phyloP scores from a whole-genome alignment of 495 filamentous ascomycete species.

The Lasiosphaeria miniovina region DNA sequence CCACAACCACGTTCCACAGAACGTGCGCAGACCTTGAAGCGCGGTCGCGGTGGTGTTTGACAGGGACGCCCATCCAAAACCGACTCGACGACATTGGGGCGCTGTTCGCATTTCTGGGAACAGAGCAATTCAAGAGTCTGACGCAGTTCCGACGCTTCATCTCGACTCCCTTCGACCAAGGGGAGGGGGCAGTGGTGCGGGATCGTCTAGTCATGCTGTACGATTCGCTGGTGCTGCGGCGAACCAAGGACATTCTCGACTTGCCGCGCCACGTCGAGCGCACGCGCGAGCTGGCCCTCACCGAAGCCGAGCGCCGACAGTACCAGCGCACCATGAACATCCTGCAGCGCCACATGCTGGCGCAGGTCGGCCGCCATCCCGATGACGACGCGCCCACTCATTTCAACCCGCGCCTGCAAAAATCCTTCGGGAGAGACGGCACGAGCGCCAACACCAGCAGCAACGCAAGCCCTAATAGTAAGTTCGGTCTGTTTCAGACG shows the following conservation, averaged over 20 bases:
- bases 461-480: slow-evolving; percentile 2
- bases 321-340: slow-evolving; percentile 32
- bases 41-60: slow-evolving; percentile 44
- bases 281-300: slow-evolving; percentile 22
- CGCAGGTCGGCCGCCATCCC: slow-evolving; percentile 25
- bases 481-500: slow-evolving; percentile 35
- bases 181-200: slow-evolving; percentile 15
- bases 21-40: slow-evolving; percentile 30
- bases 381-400: slow-evolving; percentile 11
- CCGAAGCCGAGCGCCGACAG: slow-evolving; percentile 28
- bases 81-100: slow-evolving; percentile 47
- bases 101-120: slow-evolving; percentile 45
- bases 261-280: slow-evolving; percentile 30
- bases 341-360: slow-evolving; percentile 32
- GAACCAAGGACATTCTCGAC: slow-evolving; percentile 37
- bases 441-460: background rate
- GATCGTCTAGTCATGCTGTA: slow-evolving; percentile 37
- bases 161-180: slow-evolving; percentile 27
- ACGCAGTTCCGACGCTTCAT: slow-evolving; percentile 32
- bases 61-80: slow-evolving; percentile 52
- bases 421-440: background rate
- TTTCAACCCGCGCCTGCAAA: no score
- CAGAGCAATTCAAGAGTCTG: slow-evolving; percentile 36
- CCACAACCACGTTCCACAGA: slow-evolving; percentile 15
- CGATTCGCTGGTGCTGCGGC: slow-evolving; percentile 37